Percentiles rank a stretch among this genome's conserved stretches.
phyloP scores from a whole-genome alignment of 169 alveolate genomes.

The Eimeria sp. region DNA sequence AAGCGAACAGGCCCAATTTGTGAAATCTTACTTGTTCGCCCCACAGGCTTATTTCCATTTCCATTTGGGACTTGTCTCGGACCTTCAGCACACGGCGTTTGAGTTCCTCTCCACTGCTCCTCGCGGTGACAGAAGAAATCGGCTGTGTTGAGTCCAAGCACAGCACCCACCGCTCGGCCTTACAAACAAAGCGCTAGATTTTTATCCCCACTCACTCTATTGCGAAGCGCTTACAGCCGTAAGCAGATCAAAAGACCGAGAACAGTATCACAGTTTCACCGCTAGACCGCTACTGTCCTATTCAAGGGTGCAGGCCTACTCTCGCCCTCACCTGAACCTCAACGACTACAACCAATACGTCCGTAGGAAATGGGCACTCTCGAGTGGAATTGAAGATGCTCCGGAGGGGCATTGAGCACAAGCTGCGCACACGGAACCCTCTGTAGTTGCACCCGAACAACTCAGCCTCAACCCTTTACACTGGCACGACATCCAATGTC shows the following conservation, averaged over 20 bases:
- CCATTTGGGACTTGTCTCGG: slow-evolving; percentile 70
- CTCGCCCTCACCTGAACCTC: slow-evolving; percentile 61
- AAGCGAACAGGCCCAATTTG: not conserved
- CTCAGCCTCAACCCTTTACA: not conserved
- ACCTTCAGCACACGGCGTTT: slow-evolving; percentile 54
- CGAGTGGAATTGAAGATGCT: slow-evolving; percentile 59
- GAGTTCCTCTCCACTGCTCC: slow-evolving; percentile 77
- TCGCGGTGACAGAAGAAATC: slow-evolving; percentile 52
- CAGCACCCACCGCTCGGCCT: not conserved
- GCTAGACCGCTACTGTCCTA: not conserved
- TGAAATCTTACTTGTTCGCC: slow-evolving; percentile 55
- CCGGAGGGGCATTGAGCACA: slow-evolving; percentile 70
- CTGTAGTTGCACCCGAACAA: not conserved
- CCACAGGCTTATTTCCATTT: slow-evolving; percentile 80
- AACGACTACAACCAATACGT: slow-evolving; percentile 66
- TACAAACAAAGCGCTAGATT: not conserved
- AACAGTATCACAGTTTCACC: not conserved
- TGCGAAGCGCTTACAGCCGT: not conserved
- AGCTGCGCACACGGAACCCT: slow-evolving; percentile 17
- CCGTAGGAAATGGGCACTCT: slow-evolving; percentile 69
- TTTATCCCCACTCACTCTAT: not conserved
- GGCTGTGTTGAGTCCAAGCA: slow-evolving; percentile 34
- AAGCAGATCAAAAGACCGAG: not conserved
- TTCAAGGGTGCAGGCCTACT: not conserved
- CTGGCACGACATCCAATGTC: not conserved